Evolutionary conservation across 176 grass and related monocot species (phyloP).

Genomic region (Aegilops speltoides): DNA sequence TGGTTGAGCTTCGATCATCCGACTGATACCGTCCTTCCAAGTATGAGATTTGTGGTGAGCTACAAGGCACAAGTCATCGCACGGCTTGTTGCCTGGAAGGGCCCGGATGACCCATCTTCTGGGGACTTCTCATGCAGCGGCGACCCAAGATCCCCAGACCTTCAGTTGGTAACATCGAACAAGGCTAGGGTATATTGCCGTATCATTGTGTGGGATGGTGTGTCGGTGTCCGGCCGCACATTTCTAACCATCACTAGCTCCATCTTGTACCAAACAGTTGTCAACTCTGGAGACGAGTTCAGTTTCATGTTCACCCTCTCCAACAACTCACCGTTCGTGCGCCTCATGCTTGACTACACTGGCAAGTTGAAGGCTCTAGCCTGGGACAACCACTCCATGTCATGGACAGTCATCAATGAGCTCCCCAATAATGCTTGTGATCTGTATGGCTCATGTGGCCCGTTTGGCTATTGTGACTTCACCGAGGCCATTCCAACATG

Average conservation of each 20-base stretch:
- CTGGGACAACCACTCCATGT: neutral
- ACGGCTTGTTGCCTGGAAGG: constrained; percentile 8
- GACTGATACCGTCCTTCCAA: neutral
- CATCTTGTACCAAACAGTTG: neutral
- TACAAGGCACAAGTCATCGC: too few species aligned
- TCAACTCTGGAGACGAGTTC: neutral
- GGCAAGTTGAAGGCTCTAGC: neutral
- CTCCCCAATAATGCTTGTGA: neutral
- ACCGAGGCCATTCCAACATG: too few species aligned
- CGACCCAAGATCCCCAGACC: neutral
- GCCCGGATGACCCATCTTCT: neutral
- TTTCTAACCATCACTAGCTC: neutral
- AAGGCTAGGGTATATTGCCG: neutral
- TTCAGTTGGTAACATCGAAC: neutral
- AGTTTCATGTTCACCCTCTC: neutral
- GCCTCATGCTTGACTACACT: neutral
- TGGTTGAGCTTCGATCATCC: neutral
- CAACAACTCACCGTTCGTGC: neutral
- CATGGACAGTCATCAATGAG: too few species aligned
- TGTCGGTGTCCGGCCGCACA: neutral
- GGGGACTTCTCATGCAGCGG: neutral
- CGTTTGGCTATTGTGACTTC: constrained; percentile 26
- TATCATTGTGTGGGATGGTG: fast-evolving
- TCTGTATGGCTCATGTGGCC: constrained; percentile 29
- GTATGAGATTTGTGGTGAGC: too few species aligned